A percentile compares a stretch with the other conserved stretches of the same genome.
phyloP scores from a whole-genome alignment of 2,329 filamentous ascomycete species.

The Tolypocladium paradoxum region DNA sequence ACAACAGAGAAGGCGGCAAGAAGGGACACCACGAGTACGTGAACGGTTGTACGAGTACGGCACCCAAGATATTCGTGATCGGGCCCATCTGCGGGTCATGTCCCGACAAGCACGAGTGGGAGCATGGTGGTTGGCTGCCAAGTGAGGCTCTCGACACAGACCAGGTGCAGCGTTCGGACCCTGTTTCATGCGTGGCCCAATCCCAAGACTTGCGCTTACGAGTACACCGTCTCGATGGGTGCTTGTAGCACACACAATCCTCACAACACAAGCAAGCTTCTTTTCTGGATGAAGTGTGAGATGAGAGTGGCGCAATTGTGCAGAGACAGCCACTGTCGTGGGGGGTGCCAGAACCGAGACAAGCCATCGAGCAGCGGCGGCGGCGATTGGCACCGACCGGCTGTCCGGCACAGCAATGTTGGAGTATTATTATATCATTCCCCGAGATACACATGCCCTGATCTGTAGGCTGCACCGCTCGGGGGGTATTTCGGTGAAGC shows the following conservation, averaged over 20 bases:
- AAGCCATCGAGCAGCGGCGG: not conserved
- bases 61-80: not conserved
- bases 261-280: not conserved
- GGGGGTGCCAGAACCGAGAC: constrained; percentile 1
- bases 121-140: not conserved
- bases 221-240: too few species aligned
- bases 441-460: not conserved
- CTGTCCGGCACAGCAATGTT: not conserved
- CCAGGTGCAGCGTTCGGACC: not conserved
- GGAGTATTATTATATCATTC: not conserved
- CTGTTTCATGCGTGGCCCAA: not conserved
- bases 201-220: not conserved
- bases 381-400: not conserved
- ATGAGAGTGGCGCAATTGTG: not conserved
- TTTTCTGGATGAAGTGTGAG: not conserved
- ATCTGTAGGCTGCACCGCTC: not conserved
- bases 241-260: not conserved
- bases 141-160: not conserved
- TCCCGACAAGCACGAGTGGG: not conserved
- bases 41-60: not conserved
- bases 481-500: not conserved
- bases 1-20: not conserved
- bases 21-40: not conserved
- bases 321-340: not conserved
- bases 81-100: not conserved